Conservation (phyloP, 2,329 filamentous ascomycete species). For the Rhexocercosporidium sp. region DNA sequence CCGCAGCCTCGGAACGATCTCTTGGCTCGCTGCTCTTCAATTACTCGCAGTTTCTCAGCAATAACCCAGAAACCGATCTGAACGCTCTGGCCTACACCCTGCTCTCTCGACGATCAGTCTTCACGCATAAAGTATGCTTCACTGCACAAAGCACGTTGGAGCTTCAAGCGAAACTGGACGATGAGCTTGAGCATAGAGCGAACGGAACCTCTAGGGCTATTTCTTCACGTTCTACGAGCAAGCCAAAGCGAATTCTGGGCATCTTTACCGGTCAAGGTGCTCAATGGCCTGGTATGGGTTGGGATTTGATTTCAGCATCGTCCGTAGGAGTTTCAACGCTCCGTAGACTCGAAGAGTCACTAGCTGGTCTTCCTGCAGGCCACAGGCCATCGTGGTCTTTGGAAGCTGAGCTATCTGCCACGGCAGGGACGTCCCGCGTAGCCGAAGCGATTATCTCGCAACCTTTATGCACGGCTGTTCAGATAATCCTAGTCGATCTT, state of each 20-base stretch:
- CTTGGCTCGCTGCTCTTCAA: constrained; percentile 5
- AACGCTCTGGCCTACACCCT: constrained; percentile 17
- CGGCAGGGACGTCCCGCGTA: constrained; percentile 25
- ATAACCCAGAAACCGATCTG: constrained; percentile 9
- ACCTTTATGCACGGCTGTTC: constrained; percentile 53
- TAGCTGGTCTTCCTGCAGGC: constrained; percentile 29
- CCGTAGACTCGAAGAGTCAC: constrained; percentile 30
- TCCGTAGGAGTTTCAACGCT: constrained; percentile 17
- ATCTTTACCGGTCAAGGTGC: constrained; percentile 37
- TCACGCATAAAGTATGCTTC: constrained; percentile 22
- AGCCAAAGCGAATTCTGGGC: constrained; percentile 15
- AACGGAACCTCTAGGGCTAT: constrained; percentile 8
- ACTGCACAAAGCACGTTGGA: constrained; percentile 15
- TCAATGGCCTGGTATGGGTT: constrained; percentile 34
- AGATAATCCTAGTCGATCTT: constrained; percentile 52
- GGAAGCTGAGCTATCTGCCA: constrained; percentile 31
- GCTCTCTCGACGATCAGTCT: constrained; percentile 14
- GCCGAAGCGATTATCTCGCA: constrained; percentile 42
- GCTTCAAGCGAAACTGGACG: constrained; percentile 18
- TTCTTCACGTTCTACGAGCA: constrained; percentile 5
- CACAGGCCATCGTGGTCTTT: constrained; percentile 29
- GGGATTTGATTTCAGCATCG: constrained; percentile 28
- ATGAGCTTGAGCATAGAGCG: constrained; percentile 13
- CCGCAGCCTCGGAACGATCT: constrained; percentile 19
- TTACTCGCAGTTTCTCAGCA: constrained; percentile 8